Percentiles rank a stretch among this genome's conserved stretches.
Conservation (phyloP, 2,329 filamentous ascomycete species). For the Talaromyces atroroseus region DNA sequence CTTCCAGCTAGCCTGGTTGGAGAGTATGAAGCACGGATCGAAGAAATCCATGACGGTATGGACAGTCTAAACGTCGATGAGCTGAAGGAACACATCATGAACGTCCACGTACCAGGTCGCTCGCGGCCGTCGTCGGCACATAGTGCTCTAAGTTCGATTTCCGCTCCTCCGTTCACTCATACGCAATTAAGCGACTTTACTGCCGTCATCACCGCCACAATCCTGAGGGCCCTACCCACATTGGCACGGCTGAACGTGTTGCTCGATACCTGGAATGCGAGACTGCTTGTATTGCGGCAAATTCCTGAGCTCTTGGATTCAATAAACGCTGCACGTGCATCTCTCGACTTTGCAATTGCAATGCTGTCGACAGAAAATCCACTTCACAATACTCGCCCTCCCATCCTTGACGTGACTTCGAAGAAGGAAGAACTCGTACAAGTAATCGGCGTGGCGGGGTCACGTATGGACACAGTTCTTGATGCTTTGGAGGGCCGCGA, state of each 20-base stretch:
- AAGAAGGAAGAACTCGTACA: slow-evolving; percentile 55
- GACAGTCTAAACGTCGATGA: slow-evolving; percentile 55
- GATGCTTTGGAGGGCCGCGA: slow-evolving; percentile 77
- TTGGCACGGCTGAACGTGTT: slow-evolving; percentile 67
- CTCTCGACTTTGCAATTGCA: slow-evolving; percentile 31
- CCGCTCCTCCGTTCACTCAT: slow-evolving; percentile 45
- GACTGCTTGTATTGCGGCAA: slow-evolving; percentile 67
- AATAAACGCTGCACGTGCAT: slow-evolving; percentile 44
- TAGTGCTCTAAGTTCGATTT: slow-evolving; percentile 36
- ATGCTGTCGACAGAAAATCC: slow-evolving; percentile 24
- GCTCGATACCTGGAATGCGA: slow-evolving; percentile 72
- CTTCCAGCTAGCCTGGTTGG: slow-evolving; percentile 60
- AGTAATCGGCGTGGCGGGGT: slow-evolving; percentile 65
- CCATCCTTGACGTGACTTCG: slow-evolving; percentile 36
- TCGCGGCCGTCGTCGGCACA: slow-evolving; percentile 49
- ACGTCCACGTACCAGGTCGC: slow-evolving; percentile 65
- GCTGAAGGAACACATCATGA: slow-evolving; percentile 80
- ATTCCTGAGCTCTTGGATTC: slow-evolving; percentile 64
- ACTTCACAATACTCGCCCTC: slow-evolving; percentile 25
- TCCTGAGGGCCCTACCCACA: slow-evolving; percentile 80
- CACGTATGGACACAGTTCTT: slow-evolving; percentile 74
- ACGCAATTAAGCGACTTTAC: slow-evolving; percentile 81
- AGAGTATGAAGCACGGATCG: slow-evolving; percentile 65
- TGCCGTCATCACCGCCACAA: slow-evolving; percentile 82
- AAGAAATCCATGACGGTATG: slow-evolving; percentile 58